Percentiles rank a stretch among this genome's conserved stretches.
These are phyloP conservation scores for Claviceps lovelessii DNA, from an alignment of 2,329 filamentous ascomycete species.

Conservation along the genomic window DNA sequence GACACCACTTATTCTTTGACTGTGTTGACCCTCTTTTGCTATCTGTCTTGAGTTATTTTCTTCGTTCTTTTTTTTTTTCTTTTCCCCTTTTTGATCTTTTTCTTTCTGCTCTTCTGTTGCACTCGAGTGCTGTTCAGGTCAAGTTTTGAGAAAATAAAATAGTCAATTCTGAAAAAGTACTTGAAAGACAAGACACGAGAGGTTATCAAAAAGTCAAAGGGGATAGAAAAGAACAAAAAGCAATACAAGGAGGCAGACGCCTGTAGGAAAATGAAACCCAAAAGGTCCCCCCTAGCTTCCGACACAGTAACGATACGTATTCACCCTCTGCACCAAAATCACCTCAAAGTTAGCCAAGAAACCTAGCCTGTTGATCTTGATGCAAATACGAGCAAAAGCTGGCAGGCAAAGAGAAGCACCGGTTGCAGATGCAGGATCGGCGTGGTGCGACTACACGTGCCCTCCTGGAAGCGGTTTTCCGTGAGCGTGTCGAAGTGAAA, in stretches of 20 bases:
- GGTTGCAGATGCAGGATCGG: neutral
- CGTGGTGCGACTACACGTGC: neutral
- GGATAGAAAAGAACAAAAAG: conserved; percentile 22
- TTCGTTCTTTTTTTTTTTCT: conserved; percentile 12
- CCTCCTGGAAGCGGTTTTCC: neutral
- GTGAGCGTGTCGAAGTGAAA: neutral
- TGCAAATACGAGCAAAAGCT: conserved; percentile 11
- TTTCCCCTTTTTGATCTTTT: conserved; percentile 10
- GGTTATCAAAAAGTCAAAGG: conserved; percentile 21
- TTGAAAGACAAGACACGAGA: conserved; percentile 20
- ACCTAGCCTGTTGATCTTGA: conserved; percentile 9
- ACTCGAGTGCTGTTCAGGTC: conserved; percentile 25
- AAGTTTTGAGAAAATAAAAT: conserved; percentile 22
- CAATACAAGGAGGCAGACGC: conserved; percentile 23
- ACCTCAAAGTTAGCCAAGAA: conserved; percentile 14
- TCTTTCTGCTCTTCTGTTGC: conserved; percentile 17
- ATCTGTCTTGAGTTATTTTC: conserved; percentile 7
- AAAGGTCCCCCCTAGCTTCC: conserved; percentile 23
- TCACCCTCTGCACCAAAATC: conserved; percentile 17
- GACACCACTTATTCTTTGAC: conserved; percentile 4
- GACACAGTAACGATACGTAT: conserved; percentile 16
- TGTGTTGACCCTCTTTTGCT: neutral
- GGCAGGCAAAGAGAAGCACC: conserved; percentile 3
- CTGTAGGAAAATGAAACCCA: conserved; percentile 18
- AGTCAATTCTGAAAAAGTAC: conserved; percentile 44